Percentiles rank a stretch among this genome's conserved stretches.
Conservation (phyloP, 257 asterid genomes). For the Lycium ferocissimum region DNA sequence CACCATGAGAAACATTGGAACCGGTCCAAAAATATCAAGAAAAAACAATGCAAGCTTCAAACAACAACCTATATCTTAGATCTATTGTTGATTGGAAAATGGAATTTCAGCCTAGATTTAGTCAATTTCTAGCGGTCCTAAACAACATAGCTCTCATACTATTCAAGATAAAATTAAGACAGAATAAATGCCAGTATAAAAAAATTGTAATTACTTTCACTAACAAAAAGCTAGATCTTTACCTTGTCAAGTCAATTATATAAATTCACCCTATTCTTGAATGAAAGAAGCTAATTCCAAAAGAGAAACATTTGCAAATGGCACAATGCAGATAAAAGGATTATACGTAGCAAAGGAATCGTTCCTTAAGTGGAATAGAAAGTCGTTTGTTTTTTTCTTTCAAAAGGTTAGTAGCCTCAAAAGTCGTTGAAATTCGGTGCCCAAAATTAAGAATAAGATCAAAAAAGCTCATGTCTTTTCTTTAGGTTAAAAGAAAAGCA, state of each 20-base stretch:
- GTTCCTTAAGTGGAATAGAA: not conserved
- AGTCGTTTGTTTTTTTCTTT: constrained; percentile 1
- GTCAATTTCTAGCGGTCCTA: not conserved
- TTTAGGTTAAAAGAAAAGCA: not conserved
- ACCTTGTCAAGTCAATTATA: constrained; percentile 25
- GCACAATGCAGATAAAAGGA: not conserved
- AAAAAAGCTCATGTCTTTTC: not conserved
- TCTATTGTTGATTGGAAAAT: not conserved
- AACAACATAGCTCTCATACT: not conserved
- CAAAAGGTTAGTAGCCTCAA: constrained; percentile 1
- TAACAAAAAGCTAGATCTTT: constrained; percentile 13
- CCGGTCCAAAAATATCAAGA: not conserved
- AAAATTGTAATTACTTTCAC: not conserved
- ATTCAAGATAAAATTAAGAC: constrained; percentile 13
- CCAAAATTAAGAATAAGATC: not conserved
- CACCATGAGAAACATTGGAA: not conserved
- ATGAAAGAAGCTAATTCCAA: not conserved
- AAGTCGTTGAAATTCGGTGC: not conserved
- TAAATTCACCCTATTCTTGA: not conserved
- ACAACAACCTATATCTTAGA: not conserved
- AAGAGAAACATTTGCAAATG: constrained; percentile 11
- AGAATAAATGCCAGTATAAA: not conserved
- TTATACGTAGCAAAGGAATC: constrained; percentile 16
- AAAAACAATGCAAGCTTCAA: not conserved
- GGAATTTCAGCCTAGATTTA: constrained; percentile 2